phyloP scores from a whole-genome alignment of 2,329 filamentous ascomycete genomes.

The Diplodia corticola region DNA sequence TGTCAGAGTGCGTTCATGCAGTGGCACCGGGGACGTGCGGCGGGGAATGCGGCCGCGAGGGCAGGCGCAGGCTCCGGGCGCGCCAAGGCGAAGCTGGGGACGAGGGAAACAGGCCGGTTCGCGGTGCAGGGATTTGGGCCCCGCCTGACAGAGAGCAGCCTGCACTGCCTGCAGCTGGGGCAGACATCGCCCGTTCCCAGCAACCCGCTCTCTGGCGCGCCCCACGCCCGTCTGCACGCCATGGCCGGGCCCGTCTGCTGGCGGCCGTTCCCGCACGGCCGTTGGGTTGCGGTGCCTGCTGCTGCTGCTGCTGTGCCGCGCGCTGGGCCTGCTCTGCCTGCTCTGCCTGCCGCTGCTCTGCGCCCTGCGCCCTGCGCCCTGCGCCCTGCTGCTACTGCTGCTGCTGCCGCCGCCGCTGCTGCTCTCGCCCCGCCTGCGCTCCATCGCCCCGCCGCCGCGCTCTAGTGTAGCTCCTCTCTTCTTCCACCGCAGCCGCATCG shows the following conservation, averaged over 20 bases:
- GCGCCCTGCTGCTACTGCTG: neutral
- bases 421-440: neutral
- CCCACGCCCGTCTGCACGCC: neutral
- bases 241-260: neutral
- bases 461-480: constrained; percentile 4
- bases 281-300: neutral
- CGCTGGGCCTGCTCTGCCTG: no score
- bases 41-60: neutral
- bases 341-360: neutral
- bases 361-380: neutral
- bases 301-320: neutral
- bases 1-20: constrained; percentile 15
- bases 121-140: neutral
- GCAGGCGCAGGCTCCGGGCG: neutral
- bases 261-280: neutral
- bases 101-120: neutral
- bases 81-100: neutral
- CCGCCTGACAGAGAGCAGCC: neutral
- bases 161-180: neutral
- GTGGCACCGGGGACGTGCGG: constrained; percentile 1
- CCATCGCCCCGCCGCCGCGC: no score
- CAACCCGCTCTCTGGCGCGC: neutral
- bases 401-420: neutral
- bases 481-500: constrained; percentile 12
- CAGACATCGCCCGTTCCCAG: neutral